Conservation (phyloP, 1,284 basidiomycete genomes). For the Ustilago loliicola region DNA sequence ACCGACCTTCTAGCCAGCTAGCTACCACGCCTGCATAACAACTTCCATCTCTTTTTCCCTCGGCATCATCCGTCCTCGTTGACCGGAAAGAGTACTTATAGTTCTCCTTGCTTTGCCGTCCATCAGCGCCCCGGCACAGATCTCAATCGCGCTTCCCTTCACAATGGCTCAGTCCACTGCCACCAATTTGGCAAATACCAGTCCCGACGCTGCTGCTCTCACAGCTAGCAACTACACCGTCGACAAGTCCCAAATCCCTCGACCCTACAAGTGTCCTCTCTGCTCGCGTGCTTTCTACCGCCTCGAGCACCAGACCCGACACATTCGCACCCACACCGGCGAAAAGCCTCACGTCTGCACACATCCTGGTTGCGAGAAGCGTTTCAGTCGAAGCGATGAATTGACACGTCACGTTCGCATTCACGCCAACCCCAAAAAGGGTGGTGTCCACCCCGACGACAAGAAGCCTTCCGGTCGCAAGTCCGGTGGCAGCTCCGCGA, state of each 20-base stretch:
- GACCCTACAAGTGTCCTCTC: constrained; percentile 69
- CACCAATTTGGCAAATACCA: constrained; percentile 37
- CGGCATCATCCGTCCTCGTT: not conserved
- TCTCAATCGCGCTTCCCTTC: constrained; percentile 20
- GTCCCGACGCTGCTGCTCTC: constrained; percentile 31
- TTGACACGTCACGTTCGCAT: constrained; percentile 95
- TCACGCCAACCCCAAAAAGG: constrained; percentile 75
- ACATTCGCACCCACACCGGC: constrained; percentile 97
- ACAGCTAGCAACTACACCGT: constrained; percentile 57
- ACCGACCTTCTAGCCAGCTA: not conserved
- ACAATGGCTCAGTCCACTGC: constrained; percentile 46
- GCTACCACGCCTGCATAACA: not conserved
- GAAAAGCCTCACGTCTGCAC: constrained; percentile 96
- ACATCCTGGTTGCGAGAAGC: constrained; percentile 95
- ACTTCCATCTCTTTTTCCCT: not conserved
- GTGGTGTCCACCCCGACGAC: constrained; percentile 36
- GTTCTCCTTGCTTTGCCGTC: constrained; percentile 10
- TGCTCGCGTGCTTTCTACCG: constrained; percentile 69
- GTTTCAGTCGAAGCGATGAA: constrained; percentile 96
- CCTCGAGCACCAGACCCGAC: constrained; percentile 81
- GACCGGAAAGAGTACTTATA: not conserved
- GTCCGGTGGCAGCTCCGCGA: constrained; percentile 18
- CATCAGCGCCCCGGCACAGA: constrained; percentile 30
- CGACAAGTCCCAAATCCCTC: constrained; percentile 69
- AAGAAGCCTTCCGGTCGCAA: constrained; percentile 40